Conservation (phyloP, 768 basidiomycete genomes). For the Lactarius hatsudake region DNA sequence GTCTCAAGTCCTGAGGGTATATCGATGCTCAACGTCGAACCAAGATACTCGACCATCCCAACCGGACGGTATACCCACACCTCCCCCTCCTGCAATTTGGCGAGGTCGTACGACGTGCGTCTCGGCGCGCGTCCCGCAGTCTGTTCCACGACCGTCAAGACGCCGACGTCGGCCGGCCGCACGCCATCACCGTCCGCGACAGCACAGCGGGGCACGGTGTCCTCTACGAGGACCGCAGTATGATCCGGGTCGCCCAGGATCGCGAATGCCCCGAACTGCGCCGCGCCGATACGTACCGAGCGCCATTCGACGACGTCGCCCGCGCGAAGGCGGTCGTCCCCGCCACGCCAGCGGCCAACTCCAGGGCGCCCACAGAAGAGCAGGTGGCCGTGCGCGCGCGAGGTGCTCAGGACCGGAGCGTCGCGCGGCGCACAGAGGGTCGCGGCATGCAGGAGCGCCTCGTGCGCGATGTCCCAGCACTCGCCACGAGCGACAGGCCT, state of each 20-base stretch:
- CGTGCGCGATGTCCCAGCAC: slow-evolving; percentile 57
- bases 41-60: slow-evolving; percentile 38
- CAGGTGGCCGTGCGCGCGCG: slow-evolving; percentile 54
- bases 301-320: slow-evolving; percentile 59
- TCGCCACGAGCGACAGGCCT: slow-evolving; percentile 50
- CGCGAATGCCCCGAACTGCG: slow-evolving; percentile 26
- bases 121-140: slow-evolving; percentile 42
- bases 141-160: slow-evolving; percentile 55
- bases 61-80: slow-evolving; percentile 58
- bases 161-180: slow-evolving; percentile 40
- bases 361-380: slow-evolving; percentile 44
- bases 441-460: slow-evolving; percentile 45
- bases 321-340: slow-evolving; percentile 48
- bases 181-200: slow-evolving; percentile 38
- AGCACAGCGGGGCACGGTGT: slow-evolving; percentile 35
- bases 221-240: slow-evolving; percentile 49
- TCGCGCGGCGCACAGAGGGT: slow-evolving; percentile 41
- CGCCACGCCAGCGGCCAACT: slow-evolving; percentile 48
- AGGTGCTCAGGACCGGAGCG: slow-evolving; percentile 46
- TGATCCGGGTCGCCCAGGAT: slow-evolving; percentile 53
- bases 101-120: slow-evolving; percentile 43
- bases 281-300: slow-evolving; percentile 31
- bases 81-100: slow-evolving; percentile 46
- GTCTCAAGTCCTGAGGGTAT: slow-evolving; percentile 18
- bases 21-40: slow-evolving; percentile 28